Evolutionary conservation across 306 rosid species (phyloP).

Genomic region (Fragaria nilgerrensis): DNA sequence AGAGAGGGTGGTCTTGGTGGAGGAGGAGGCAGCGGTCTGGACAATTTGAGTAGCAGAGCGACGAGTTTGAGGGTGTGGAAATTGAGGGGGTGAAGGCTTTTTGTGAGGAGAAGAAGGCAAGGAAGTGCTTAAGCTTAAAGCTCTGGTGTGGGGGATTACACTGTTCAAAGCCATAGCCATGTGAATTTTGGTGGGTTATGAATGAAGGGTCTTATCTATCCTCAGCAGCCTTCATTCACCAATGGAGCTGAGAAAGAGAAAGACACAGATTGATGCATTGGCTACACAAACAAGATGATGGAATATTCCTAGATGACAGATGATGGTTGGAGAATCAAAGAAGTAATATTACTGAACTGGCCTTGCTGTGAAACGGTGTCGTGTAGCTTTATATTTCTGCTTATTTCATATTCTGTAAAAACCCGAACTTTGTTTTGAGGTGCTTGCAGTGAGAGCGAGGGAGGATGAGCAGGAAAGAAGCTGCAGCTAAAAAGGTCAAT

Average conservation of each 20-base stretch:
- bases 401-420: too few species aligned
- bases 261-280: background rate
- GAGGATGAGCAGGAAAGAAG: background rate
- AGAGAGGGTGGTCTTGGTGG: slow-evolving; percentile 32
- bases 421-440: background rate
- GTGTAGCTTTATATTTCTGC: background rate
- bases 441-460: background rate
- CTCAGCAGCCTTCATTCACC: background rate
- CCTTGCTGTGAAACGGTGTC: background rate
- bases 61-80: slow-evolving; percentile 16
- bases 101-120: slow-evolving; percentile 25
- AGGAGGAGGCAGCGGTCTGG: slow-evolving; percentile 22
- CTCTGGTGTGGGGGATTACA: slow-evolving; percentile 33
- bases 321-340: background rate
- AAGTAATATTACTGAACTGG: background rate
- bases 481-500: background rate
- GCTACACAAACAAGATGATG: slow-evolving; percentile 12
- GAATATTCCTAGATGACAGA: slow-evolving; percentile 12
- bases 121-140: slow-evolving; percentile 18
- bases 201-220: slow-evolving; percentile 5
- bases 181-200: background rate
- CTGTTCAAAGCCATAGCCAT: slow-evolving; percentile 39
- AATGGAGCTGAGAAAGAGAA: background rate
- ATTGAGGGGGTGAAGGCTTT: slow-evolving; percentile 20
- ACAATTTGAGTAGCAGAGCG: background rate